These are phyloP conservation scores for Phaseolus lunatus DNA, from an alignment of 306 rosid species.

Conservation along the genomic window DNA sequence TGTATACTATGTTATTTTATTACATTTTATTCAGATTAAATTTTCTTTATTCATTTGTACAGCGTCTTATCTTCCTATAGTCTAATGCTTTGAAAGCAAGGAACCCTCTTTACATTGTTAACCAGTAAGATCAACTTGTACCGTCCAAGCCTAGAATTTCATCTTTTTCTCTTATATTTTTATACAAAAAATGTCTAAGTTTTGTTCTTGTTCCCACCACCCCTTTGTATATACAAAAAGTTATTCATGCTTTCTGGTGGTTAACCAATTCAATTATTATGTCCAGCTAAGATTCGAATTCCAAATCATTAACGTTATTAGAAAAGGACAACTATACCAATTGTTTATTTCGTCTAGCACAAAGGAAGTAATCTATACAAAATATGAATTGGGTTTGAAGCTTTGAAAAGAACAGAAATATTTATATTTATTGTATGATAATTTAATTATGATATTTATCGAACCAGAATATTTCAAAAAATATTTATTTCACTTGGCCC, in stretches of 20 bases:
- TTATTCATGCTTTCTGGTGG: background rate
- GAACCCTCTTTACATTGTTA: background rate
- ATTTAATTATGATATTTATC: too few species aligned
- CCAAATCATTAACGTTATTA: background rate
- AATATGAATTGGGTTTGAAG: too few species aligned
- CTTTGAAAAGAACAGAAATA: too few species aligned
- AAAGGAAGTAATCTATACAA: too few species aligned
- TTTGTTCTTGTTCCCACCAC: too few species aligned
- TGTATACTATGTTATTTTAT: slow-evolving; percentile 35
- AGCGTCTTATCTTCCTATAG: too few species aligned
- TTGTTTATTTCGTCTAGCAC: too few species aligned
- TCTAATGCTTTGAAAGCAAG: background rate
- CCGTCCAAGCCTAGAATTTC: background rate
- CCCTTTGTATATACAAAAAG: background rate
- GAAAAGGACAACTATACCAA: background rate
- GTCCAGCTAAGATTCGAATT: slow-evolving; percentile 23
- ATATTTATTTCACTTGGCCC: too few species aligned
- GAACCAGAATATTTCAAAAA: too few species aligned
- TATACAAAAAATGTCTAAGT: background rate
- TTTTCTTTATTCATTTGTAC: slow-evolving; percentile 25
- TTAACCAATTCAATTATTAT: slow-evolving; percentile 31
- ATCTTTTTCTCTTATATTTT: background rate
- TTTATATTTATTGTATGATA: too few species aligned
- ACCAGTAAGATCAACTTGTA: background rate
- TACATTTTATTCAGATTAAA: background rate